A percentile compares a stretch with the other conserved stretches of the same genome.
phyloP scores from a whole-genome alignment of 306 rosid species.

The Oemleria cerasiformis region DNA sequence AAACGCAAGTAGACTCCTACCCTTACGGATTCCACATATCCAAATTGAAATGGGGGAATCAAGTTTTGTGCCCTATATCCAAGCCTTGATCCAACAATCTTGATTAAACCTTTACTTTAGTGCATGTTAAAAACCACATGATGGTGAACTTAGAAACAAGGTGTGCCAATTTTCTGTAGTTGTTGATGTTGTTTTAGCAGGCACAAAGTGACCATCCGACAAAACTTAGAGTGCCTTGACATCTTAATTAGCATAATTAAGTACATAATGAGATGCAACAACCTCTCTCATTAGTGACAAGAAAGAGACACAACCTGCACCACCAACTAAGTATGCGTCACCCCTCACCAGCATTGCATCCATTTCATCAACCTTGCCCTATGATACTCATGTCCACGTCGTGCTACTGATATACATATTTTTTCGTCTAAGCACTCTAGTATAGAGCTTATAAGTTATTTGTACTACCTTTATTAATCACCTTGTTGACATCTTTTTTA shows the following conservation, averaged over 20 bases:
- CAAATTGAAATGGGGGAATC: not conserved
- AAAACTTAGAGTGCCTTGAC: not conserved
- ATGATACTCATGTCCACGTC: not conserved
- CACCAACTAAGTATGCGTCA: constrained; percentile 11
- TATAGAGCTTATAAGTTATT: too few species aligned
- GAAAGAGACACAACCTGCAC: constrained; percentile 11
- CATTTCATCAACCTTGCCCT: not conserved
- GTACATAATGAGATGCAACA: not conserved
- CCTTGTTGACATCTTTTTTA: too few species aligned
- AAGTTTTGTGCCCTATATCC: not conserved
- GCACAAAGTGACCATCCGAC: constrained; percentile 15
- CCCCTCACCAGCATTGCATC: not conserved
- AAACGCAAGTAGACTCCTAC: too few species aligned
- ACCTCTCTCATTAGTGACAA: not conserved
- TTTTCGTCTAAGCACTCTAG: too few species aligned
- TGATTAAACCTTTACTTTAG: not conserved
- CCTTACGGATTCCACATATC: too few species aligned
- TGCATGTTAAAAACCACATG: constrained; percentile 5
- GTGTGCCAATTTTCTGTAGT: not conserved
- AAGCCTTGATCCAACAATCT: not conserved
- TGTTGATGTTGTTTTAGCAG: not conserved
- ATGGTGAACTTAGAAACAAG: not conserved
- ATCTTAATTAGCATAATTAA: not conserved
- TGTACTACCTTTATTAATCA: too few species aligned
- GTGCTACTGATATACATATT: not conserved